Conservation (phyloP, 2,329 filamentous ascomycete species). For the Lasiodiplodia sp. region DNA sequence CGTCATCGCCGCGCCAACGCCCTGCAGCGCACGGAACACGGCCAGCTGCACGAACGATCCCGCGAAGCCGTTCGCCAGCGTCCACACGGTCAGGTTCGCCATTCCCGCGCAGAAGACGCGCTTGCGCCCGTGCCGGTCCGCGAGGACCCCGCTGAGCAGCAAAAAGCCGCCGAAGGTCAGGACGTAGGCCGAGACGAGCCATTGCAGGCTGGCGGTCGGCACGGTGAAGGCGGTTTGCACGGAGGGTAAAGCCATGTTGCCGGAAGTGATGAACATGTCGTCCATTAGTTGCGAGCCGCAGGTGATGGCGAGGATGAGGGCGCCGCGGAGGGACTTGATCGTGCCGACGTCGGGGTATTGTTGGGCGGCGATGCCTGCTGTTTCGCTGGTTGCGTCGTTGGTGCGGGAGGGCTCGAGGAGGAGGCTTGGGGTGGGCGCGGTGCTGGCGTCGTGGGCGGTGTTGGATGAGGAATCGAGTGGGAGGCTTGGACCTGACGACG, state of each 20-base stretch:
- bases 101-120: constrained; percentile 50
- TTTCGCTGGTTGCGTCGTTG: no score
- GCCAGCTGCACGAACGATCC: constrained; percentile 53
- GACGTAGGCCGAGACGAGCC: constrained; percentile 32
- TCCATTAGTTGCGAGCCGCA: constrained; percentile 54
- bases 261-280: constrained; percentile 50
- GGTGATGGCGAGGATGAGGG: constrained; percentile 49
- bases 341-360: constrained; percentile 45
- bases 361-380: neutral
- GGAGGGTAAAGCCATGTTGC: constrained; percentile 29
- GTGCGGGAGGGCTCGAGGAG: no score
- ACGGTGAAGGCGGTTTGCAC: constrained; percentile 30
- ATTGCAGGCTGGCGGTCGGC: constrained; percentile 26
- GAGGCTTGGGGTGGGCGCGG: no score
- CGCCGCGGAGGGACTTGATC: constrained; percentile 48
- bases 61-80: constrained; percentile 55
- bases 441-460: no score
- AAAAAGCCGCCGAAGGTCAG: constrained; percentile 39
- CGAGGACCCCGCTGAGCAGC: constrained; percentile 38
- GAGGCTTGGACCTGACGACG: no score
- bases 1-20: constrained; percentile 56
- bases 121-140: constrained; percentile 49
- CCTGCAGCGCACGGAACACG: constrained; percentile 55
- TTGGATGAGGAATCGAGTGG: no score
- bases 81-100: constrained; percentile 42